Conservation (phyloP, 148 eudicot genomes). For the Nepenthes gracilis region DNA sequence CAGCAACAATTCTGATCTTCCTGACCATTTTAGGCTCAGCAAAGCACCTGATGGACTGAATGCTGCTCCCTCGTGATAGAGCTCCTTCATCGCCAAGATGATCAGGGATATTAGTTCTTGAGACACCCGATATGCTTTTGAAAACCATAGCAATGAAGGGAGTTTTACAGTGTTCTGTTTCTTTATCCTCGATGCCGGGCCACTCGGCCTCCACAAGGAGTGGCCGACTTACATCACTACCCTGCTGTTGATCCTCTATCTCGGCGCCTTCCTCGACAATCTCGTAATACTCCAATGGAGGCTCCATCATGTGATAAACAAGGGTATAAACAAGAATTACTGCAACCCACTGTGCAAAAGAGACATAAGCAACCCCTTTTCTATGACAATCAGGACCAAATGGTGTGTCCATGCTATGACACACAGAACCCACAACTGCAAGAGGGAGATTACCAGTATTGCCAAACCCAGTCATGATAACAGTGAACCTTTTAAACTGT, state of each 20-base stretch:
- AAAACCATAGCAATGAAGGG: slow-evolving; percentile 47
- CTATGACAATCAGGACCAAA: slow-evolving; percentile 45
- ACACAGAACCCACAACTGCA: slow-evolving; percentile 50
- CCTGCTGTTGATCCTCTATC: slow-evolving; percentile 8
- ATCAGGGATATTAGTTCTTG: slow-evolving; percentile 18
- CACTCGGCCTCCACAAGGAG: slow-evolving; percentile 56
- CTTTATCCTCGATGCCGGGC: slow-evolving; percentile 57
- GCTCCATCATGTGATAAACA: slow-evolving; percentile 79
- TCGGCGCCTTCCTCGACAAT: slow-evolving; percentile 34
- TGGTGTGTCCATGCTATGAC: slow-evolving; percentile 38
- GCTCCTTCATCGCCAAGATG: slow-evolving; percentile 13
- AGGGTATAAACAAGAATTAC: slow-evolving; percentile 57
- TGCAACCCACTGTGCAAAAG: slow-evolving; percentile 64
- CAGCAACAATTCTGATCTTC: slow-evolving; percentile 49
- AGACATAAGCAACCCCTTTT: slow-evolving; percentile 59
- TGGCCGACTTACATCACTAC: slow-evolving; percentile 26
- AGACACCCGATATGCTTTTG: slow-evolving; percentile 25
- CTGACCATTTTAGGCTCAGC: slow-evolving; percentile 43
- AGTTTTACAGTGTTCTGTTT: slow-evolving; percentile 37
- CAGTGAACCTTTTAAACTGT: slow-evolving; percentile 35
- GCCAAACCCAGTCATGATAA: slow-evolving; percentile 62
- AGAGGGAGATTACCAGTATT: slow-evolving; percentile 62
- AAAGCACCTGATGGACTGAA: slow-evolving; percentile 31
- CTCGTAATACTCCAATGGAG: slow-evolving; percentile 52
- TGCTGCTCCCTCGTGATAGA: slow-evolving; percentile 13